phyloP scores from a whole-genome alignment of 495 filamentous ascomycete genomes.

The Penicillium goetzii region DNA sequence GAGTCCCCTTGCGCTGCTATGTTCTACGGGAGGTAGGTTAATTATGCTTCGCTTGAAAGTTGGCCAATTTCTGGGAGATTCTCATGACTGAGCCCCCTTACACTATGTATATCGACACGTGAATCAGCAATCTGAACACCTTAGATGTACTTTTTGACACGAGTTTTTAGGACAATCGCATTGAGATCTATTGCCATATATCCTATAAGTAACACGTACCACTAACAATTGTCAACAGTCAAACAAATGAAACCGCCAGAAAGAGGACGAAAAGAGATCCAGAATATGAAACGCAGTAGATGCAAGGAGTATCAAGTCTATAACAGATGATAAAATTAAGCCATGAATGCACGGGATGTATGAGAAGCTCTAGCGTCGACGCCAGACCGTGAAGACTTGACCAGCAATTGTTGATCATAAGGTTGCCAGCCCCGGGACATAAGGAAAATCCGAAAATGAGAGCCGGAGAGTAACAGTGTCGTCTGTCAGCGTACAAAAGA shows the following conservation, averaged over 20 bases:
- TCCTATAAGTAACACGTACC: background rate
- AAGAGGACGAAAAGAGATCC: background rate
- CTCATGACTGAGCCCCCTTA: background rate
- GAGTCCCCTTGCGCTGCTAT: too few relatives aligned
- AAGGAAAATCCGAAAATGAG: background rate
- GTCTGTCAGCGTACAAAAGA: conserved; percentile 3
- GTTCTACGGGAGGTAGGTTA: background rate
- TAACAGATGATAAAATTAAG: conserved; percentile 2
- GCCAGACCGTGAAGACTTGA: conserved; percentile 1
- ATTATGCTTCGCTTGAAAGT: too few relatives aligned
- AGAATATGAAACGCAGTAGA: conserved; percentile 3
- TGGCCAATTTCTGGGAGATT: background rate
- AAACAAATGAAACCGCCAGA: background rate
- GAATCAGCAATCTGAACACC: background rate
- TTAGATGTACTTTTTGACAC: background rate
- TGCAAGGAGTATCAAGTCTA: conserved; percentile 26
- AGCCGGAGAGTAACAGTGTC: background rate
- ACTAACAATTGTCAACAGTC: background rate
- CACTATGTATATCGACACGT: background rate
- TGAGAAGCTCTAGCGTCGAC: conserved; percentile 7
- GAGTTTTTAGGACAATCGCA: background rate
- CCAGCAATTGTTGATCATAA: conserved; percentile 11
- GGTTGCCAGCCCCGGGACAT: conserved; percentile 1
- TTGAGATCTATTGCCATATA: background rate
- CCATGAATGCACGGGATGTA: background rate